Conservation (phyloP, 768 basidiomycete genomes). For the Fomitopsis pulvina region DNA sequence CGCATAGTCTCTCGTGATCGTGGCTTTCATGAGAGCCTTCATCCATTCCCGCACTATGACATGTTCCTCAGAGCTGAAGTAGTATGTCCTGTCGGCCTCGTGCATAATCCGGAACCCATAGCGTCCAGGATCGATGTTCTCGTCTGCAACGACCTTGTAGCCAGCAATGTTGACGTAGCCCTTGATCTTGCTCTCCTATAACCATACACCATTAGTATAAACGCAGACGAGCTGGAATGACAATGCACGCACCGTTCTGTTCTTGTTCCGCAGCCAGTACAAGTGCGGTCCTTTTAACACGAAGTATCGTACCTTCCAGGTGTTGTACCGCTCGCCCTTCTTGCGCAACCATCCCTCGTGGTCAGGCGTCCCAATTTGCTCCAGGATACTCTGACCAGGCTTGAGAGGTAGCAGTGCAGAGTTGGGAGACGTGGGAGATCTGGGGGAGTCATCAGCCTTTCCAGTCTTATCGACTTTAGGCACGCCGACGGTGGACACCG, state of each 20-base stretch:
- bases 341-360: slow-evolving; percentile 94
- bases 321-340: slow-evolving; percentile 87
- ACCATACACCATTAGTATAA: background rate
- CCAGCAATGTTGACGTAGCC: slow-evolving; percentile 91
- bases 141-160: slow-evolving; percentile 90
- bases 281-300: slow-evolving; percentile 89
- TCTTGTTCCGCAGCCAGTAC: slow-evolving; percentile 80
- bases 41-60: slow-evolving; percentile 90
- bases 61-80: slow-evolving; percentile 90
- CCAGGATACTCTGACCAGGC: slow-evolving; percentile 65
- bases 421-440: background rate
- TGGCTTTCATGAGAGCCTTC: slow-evolving; percentile 99
- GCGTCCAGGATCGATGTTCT: slow-evolving; percentile 84
- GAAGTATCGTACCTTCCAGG: slow-evolving; percentile 90
- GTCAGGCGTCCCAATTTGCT: slow-evolving; percentile 89
- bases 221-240: background rate
- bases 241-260: slow-evolving; percentile 37
- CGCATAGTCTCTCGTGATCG: slow-evolving; percentile 89
- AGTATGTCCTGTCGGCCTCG: slow-evolving; percentile 80
- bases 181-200: slow-evolving; percentile 88
- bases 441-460: background rate
- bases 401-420: slow-evolving; percentile 18
- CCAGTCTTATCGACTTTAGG: slow-evolving; percentile 6
- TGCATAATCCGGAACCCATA: slow-evolving; percentile 96
- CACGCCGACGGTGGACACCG: slow-evolving; percentile 20